Evolutionary conservation across 805 yeast species (phyloP).

Genomic region (Zygoascus biomembranicola): DNA sequence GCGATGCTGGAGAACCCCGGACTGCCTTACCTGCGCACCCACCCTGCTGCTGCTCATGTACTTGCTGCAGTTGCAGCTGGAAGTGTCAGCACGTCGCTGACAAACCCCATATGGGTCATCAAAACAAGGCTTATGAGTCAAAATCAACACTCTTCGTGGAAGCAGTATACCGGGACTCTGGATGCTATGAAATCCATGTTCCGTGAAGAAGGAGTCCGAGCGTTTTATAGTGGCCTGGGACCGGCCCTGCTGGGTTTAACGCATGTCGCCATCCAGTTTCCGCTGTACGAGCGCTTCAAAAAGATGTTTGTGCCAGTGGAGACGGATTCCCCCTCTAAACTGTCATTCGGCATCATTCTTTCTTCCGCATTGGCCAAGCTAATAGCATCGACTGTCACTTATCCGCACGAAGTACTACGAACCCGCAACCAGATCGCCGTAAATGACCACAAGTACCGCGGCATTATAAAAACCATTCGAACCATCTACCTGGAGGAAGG

Average conservation of each 20-base stretch:
- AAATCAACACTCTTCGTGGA: constrained; percentile 24
- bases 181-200: constrained; percentile 82
- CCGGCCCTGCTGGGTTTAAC: constrained; percentile 86
- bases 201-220: constrained; percentile 64
- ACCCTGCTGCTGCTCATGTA: constrained; percentile 25
- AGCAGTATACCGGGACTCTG: constrained; percentile 63
- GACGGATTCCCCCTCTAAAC: not conserved
- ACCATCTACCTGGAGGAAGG: constrained; percentile 60
- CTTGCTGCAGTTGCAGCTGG: constrained; percentile 82
- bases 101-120: constrained; percentile 97
- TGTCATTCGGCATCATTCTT: constrained; percentile 24
- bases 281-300: constrained; percentile 80
- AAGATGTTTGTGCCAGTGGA: constrained; percentile 28
- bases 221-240: constrained; percentile 81
- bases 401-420: constrained; percentile 91
- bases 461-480: constrained; percentile 28
- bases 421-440: constrained; percentile 74
- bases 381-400: constrained; percentile 80
- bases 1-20: constrained; percentile 23
- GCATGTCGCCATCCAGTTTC: constrained; percentile 95
- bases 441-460: constrained; percentile 25
- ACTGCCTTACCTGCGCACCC: constrained; percentile 10
- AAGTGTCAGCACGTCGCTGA: constrained; percentile 67
- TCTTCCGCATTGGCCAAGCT: constrained; percentile 81
- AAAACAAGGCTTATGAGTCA: constrained; percentile 86